Evolutionary conservation across 441 rosid genomes (phyloP).

Genomic region (Aquilaria agallochum): DNA sequence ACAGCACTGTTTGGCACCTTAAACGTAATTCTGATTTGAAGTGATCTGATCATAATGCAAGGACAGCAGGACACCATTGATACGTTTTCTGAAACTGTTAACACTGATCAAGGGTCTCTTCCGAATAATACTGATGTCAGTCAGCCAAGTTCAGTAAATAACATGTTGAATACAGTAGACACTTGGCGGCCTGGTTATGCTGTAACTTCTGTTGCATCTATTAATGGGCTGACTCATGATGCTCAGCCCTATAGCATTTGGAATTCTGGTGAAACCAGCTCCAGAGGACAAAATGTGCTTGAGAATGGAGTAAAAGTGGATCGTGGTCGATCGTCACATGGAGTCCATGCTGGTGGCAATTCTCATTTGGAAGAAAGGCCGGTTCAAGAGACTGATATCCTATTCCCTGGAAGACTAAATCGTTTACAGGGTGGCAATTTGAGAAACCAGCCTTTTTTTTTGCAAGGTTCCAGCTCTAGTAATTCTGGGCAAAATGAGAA

Average conservation of each 20-base stretch:
- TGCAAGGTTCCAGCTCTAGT: constrained; percentile 50
- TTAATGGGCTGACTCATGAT: constrained; percentile 32
- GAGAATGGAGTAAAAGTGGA: constrained; percentile 47
- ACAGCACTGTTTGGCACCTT: constrained; percentile 15
- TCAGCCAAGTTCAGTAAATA: constrained; percentile 35
- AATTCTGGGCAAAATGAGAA: constrained; percentile 29
- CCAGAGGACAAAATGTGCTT: constrained; percentile 19
- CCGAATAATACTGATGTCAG: constrained; percentile 28
- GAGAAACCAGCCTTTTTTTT: constrained; percentile 35
- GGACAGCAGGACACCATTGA: constrained; percentile 43
- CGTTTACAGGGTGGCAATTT: constrained; percentile 31
- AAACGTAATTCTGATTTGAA: constrained; percentile 21
- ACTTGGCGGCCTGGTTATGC: constrained; percentile 33
- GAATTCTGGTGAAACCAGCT: constrained; percentile 68
- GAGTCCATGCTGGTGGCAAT: constrained; percentile 26
- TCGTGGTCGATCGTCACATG: constrained; percentile 35
- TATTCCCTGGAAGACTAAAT: constrained; percentile 31
- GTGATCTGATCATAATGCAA: constrained; percentile 45
- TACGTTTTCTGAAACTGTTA: constrained; percentile 45
- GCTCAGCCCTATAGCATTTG: constrained; percentile 42
- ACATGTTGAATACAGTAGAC: constrained; percentile 43
- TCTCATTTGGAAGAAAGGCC: constrained; percentile 50
- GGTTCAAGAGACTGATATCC: constrained; percentile 28
- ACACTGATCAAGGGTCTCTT: constrained; percentile 44
- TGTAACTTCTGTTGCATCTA: constrained; percentile 36